These are phyloP conservation scores for Trichophyton benhamiae DNA, from an alignment of 2,329 filamentous ascomycete species.

Conservation along the genomic window DNA sequence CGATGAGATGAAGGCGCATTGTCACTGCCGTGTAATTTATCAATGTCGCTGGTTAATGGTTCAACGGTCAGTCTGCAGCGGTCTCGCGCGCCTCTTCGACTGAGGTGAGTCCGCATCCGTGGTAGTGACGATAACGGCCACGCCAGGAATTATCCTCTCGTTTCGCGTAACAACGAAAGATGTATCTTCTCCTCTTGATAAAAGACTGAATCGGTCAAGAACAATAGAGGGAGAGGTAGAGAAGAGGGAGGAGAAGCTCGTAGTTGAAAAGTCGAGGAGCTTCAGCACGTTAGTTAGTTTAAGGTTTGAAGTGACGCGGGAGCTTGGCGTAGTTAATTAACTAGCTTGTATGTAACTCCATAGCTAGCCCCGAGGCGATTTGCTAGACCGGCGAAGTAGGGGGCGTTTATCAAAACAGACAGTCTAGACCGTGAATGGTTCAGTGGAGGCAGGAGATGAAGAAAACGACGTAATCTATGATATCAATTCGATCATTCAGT, in stretches of 20 bases:
- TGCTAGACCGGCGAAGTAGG: too few species aligned
- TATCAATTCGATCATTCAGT: too few species aligned
- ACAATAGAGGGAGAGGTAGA: too few species aligned
- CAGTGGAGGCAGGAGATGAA: too few species aligned
- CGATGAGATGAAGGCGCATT: conserved; percentile 61
- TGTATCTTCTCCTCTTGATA: neutral
- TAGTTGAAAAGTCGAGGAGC: neutral
- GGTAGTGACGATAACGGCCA: neutral
- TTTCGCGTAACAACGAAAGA: neutral
- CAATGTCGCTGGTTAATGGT: neutral
- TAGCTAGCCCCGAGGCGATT: too few species aligned
- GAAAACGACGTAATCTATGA: too few species aligned
- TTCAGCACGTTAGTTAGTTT: neutral
- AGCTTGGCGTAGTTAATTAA: neutral
- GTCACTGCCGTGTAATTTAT: conserved; percentile 6
- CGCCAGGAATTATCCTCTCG: neutral
- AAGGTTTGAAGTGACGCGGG: neutral
- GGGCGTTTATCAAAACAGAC: too few species aligned
- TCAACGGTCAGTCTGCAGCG: neutral
- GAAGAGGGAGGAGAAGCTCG: neutral
- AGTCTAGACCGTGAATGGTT: too few species aligned
- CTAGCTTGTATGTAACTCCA: too few species aligned
- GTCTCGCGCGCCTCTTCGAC: neutral
- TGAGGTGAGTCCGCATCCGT: neutral
- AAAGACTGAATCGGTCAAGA: neutral